Base-by-base conservation (phyloP, 805 yeast genomes). In the Hanseniaspora meyeri region DNA sequence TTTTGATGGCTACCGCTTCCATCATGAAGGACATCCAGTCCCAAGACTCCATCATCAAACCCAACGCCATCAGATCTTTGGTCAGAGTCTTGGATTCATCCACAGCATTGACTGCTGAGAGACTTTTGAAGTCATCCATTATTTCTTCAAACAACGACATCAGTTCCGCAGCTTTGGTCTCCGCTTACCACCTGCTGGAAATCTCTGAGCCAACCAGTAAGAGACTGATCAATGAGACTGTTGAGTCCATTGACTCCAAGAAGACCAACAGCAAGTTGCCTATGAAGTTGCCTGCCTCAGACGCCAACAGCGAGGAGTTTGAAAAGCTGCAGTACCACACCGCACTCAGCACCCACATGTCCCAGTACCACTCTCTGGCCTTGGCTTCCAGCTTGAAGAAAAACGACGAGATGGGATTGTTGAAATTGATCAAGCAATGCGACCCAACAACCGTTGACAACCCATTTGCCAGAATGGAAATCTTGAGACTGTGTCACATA, bases 11-110 rank as follows among this genome's bases (percentile, higher is more conserved):
- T 31, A 93, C 98, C 31, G 87, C 96, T 2, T 89, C 96, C 31
- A 90, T 93, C 66, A 93, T 93, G 97, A 90, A 90, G 72, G 98
- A 93, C 72, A 87, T 93, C 55, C 97, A 95, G 72, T 83, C 82
- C 62, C 91, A 91, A 57, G 95, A 87, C 59, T 74, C 80, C 61
- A 74, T 88, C 60, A 89, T 85, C 71, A 88, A 89, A 66, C 96
- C 98, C 57, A 85, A 93, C 67, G 97, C 98, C 27, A 85, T 93
- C 60, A 82, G 98, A 69, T 85, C 97, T 0, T 77, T 93, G 64
- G 81, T 90, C 20, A 80, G 95, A 61, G 95, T 93, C 39, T 77
- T 93, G 66, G 98, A 93, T 68, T 85, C 83, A 24, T 77, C 88
- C 36, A 90, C 96, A 10, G 95, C 95, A 49, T 90, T 88, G 63